These are phyloP conservation scores for Drosera capensis DNA, from an alignment of 148 eudicot species.

Conservation along the genomic window DNA sequence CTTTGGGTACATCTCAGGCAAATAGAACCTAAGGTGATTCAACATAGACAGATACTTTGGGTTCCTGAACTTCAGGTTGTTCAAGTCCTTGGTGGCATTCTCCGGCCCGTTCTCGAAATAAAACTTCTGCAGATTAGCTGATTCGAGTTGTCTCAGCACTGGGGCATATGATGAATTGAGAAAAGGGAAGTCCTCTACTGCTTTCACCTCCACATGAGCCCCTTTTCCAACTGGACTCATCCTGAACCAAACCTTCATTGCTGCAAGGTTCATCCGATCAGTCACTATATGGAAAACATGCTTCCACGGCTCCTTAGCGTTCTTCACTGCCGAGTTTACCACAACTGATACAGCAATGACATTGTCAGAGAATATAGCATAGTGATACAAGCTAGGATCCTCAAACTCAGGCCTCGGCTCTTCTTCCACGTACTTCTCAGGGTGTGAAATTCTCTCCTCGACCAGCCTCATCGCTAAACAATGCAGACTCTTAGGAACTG, in stretches of 20 bases:
- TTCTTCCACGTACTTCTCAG: slow-evolving; percentile 63
- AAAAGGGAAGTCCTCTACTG: slow-evolving; percentile 55
- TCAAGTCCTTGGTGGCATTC: slow-evolving; percentile 43
- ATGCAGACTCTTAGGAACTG: slow-evolving; percentile 86
- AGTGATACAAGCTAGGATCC: slow-evolving; percentile 67
- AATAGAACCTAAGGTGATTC: slow-evolving; percentile 79
- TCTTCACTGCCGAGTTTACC: slow-evolving; percentile 65
- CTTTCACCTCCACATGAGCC: slow-evolving; percentile 75
- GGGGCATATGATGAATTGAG: slow-evolving; percentile 74
- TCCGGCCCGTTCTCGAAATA: slow-evolving; percentile 53
- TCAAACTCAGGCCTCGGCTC: slow-evolving; percentile 84
- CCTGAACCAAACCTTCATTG: slow-evolving; percentile 91
- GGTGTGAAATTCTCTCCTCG: slow-evolving; percentile 73
- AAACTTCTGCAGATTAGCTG: slow-evolving; percentile 32
- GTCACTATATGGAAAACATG: slow-evolving; percentile 88
- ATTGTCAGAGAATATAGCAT: slow-evolving; percentile 86
- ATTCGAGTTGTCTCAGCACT: slow-evolving; percentile 58
- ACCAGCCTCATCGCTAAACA: slow-evolving; percentile 79
- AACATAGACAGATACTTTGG: slow-evolving; percentile 63
- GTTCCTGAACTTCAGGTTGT: slow-evolving; percentile 39
- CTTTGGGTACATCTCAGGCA: slow-evolving; percentile 84
- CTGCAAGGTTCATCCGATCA: slow-evolving; percentile 72
- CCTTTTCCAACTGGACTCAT: slow-evolving; percentile 64
- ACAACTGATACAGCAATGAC: slow-evolving; percentile 90
- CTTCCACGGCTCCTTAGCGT: slow-evolving; percentile 64